phyloP scores from a whole-genome alignment of 768 basidiomycete species.

The Amanita thiersii region DNA sequence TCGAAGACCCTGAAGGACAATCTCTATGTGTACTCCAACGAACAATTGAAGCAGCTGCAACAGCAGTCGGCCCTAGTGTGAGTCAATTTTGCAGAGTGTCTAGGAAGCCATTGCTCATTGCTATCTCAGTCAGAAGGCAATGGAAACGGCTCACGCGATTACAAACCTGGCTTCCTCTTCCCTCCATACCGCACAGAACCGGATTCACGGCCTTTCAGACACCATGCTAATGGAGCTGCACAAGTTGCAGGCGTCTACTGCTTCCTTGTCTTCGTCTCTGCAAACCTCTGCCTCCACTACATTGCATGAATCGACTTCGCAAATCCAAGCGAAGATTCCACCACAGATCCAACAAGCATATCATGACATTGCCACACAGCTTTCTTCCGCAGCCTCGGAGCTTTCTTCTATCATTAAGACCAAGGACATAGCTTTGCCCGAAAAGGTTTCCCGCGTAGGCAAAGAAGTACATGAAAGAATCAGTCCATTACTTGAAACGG shows the following conservation, averaged over 20 bases:
- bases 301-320: conserved; percentile 26
- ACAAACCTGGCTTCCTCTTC: conserved; percentile 52
- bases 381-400: conserved; percentile 42
- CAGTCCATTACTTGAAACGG: conserved; percentile 48
- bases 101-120: background rate
- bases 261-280: conserved; percentile 37
- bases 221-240: conserved; percentile 61
- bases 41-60: conserved; percentile 66
- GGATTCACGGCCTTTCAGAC: conserved; percentile 53
- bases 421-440: conserved; percentile 49
- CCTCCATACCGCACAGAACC: conserved; percentile 43
- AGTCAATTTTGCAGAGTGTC: conserved; percentile 16
- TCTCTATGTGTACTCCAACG: conserved; percentile 55
- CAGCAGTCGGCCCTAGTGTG: conserved; percentile 59
- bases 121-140: conserved; percentile 53
- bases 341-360: conserved; percentile 53
- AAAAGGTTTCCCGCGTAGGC: conserved; percentile 51
- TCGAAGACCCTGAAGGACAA: conserved; percentile 58
- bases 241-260: conserved; percentile 53
- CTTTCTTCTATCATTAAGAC: conserved; percentile 42
- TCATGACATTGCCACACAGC: conserved; percentile 36
- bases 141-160: conserved; percentile 58
- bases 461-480: conserved; percentile 55
- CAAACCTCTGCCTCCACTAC: conserved; percentile 20
- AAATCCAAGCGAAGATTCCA: conserved; percentile 40